These are phyloP conservation scores for Phaseolus coccineus DNA, from an alignment of 331 rosid genomes.

Conservation along the genomic window DNA sequence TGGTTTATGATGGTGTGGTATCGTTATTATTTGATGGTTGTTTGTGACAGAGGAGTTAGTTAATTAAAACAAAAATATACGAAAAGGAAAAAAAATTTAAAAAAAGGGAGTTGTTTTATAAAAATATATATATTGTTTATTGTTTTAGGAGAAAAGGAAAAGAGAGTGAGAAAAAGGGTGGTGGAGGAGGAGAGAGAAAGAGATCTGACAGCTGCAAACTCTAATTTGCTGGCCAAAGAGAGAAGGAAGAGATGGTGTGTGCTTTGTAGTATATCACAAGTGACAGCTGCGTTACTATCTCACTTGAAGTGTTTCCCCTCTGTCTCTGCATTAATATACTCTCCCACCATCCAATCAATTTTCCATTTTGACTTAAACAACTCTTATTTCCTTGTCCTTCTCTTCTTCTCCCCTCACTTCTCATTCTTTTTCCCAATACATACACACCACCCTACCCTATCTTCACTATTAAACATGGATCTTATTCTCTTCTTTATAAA, in stretches of 20 bases:
- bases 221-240: slow-evolving; percentile 78
- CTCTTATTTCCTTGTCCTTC: slow-evolving; percentile 36
- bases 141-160: neutral
- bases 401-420: slow-evolving; percentile 35
- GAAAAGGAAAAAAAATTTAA: neutral
- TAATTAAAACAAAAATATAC: slow-evolving; percentile 39
- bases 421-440: slow-evolving; percentile 3
- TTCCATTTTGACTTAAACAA: slow-evolving; percentile 3
- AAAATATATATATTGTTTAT: neutral
- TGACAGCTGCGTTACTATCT: slow-evolving; percentile 52
- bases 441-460: slow-evolving; percentile 2
- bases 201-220: slow-evolving; percentile 83
- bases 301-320: slow-evolving; percentile 62
- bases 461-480: neutral
- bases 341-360: slow-evolving; percentile 58
- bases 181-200: neutral
- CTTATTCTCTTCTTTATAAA: neutral
- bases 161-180: slow-evolving; percentile 21
- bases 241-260: slow-evolving; percentile 51
- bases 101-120: slow-evolving; percentile 21
- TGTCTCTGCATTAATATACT: slow-evolving; percentile 68
- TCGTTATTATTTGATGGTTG: slow-evolving; percentile 48
- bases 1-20: slow-evolving; percentile 48
- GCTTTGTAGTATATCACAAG: slow-evolving; percentile 52
- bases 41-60: slow-evolving; percentile 53